Base-by-base conservation (phyloP, 2,329 filamentous ascomycete species). In the Monosporascus sp. region DNA sequence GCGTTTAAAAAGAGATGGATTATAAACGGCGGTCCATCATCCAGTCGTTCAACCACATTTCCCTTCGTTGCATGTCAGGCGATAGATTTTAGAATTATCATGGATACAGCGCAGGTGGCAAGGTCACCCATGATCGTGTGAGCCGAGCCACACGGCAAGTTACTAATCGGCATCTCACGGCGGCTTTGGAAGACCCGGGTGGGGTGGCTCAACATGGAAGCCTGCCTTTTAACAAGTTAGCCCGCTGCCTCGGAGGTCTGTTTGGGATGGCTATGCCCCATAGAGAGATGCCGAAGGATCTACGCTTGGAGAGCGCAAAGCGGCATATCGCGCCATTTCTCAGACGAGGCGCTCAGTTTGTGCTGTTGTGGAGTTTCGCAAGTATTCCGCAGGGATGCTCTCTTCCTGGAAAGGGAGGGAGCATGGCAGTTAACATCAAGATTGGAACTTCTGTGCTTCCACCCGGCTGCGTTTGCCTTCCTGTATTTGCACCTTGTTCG, bases 1-100 rank as follows among this genome's bases (percentile, higher is more conserved):
- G 66, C 66, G 65, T 66, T 68, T 53, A 58, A 65, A 67, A 68
- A 62, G 52, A 58, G 56, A 56, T 58, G 58, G 56, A 52, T 49
- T 46, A 51, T 56, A 40, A 35, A 27, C 26, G 38, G 53, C 41
- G 54, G 52, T 45, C 52, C 52, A 45, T 60, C 47, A 41, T 55
- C 57, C 47, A 53, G 50, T 55, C 55, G 52, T 55, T 56, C 54
- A 45, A 54, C 53, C 49, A 56, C 46, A 45, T 49, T 37, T 53
- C 43, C 46, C 51, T 57, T 47, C 48, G 51, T 50, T 48, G 26
- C 22, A 48, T 53, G 48, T 17, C 48, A 22, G 20, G 53, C 41
- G 45, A 56, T 59, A 54, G 59, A 59, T 47, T 46, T 27, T 58
- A 53, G 31, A 45, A 52, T 49, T 22, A 26, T 46, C 51, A 27